A percentile compares a stretch with the other conserved stretches of the same genome.
phyloP scores from a whole-genome alignment of 2,329 filamentous ascomycete genomes.

The Colletotrichum musae region DNA sequence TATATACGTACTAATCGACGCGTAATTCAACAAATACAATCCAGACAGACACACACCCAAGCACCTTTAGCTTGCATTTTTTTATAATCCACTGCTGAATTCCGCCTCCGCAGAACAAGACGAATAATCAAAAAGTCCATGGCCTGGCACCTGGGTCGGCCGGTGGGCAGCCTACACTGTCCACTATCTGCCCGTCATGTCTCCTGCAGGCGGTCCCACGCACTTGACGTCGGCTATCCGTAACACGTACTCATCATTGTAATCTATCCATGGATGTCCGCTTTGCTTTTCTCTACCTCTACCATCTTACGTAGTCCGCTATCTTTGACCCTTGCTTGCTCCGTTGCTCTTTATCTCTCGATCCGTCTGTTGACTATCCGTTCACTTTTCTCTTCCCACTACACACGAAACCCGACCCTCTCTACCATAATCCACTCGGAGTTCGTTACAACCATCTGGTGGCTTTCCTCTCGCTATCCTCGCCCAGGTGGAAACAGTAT shows the following conservation, averaged over 20 bases:
- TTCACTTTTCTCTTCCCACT: background rate
- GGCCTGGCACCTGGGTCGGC: background rate
- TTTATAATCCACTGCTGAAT: constrained; percentile 7
- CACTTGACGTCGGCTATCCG: background rate
- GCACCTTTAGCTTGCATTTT: background rate
- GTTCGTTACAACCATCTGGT: constrained; percentile 8
- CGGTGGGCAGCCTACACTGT: background rate
- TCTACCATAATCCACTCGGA: constrained; percentile 6
- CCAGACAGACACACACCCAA: constrained; percentile 8
- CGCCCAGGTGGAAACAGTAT: constrained; percentile 19
- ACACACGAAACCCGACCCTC: background rate
- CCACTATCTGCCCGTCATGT: constrained; percentile 25
- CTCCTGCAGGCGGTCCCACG: constrained; percentile 21
- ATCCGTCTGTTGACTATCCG: background rate
- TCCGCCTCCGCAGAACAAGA: constrained; percentile 14
- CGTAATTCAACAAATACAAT: too few relatives aligned
- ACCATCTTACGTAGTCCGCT: constrained; percentile 1
- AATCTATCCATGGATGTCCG: constrained; percentile 10
- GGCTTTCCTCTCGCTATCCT: constrained; percentile 7
- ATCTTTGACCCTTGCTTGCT: constrained; percentile 10
- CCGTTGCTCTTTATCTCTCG: background rate
- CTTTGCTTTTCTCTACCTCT: background rate
- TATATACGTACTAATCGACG: too few relatives aligned
- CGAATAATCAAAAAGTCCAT: constrained; percentile 20
- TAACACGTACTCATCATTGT: constrained; percentile 15